Base-by-base conservation (phyloP, 345 rosid genomes). In the Eutrema heterophyllum region DNA sequence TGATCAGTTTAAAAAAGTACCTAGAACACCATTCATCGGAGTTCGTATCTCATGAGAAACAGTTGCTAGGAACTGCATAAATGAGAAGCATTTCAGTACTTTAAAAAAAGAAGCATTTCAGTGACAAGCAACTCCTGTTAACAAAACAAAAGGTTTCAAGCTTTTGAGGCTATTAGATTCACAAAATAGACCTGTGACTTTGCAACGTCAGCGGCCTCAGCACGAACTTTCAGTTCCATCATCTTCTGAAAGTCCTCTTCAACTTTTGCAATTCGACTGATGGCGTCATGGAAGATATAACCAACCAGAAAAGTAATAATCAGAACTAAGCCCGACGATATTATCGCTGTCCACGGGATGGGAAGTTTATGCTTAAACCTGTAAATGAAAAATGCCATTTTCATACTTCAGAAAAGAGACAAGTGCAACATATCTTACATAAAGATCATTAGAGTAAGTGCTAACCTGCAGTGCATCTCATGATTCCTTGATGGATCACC, bases 11-110 rank as follows among this genome's bases (percentile, higher is more conserved):
- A 15, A 4, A 16, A 7, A 16, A 2, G 1, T 66, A 76, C 80
- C 80, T 65, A 78, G 53, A 50, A 78, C 97, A 69, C 97, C 99
- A 67, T 87, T 88, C 99, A 95, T 92, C 1, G 97, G 97, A 70
- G 97, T 95, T 67, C 97, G 86, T 72, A 94, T 94, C 89, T 94
- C 98, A 48, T 94, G 98, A 72, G 98, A 94, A 76, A 94, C 98
- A 38, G 97, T 91, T 11, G 98, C 97, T 70, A 94, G 89, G 68
- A 94, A 94, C 98, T 94, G 54, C 54, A 85, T 62, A 68, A 80
- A 46, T 2, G 53, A 21, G 55, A 58, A 77, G 58, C 33, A 52
- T 15, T 12, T 72, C 62, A 82, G 73, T 29, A 29, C 32, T 29
- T 29, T 21, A 3, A 29, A 29, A 29, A 35, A 48, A 18, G 54